Conservation (phyloP, 257 asterid genomes). For the Thymus quinquecostatus region DNA sequence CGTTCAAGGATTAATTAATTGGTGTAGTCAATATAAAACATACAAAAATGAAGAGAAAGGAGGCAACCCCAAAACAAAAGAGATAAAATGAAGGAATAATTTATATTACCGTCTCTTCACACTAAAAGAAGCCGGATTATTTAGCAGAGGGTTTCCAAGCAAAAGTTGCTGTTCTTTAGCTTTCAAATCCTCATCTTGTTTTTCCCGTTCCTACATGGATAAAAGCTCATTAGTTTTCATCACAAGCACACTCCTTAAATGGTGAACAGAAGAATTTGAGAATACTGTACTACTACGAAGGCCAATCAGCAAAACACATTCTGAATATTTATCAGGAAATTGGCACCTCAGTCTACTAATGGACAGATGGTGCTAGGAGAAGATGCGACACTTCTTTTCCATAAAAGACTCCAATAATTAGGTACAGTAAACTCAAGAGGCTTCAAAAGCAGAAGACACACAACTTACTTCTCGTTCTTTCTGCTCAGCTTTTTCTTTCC, state of each 20-base stretch:
- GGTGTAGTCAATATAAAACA: not conserved
- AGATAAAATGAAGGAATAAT: not conserved
- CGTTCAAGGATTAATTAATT: not conserved
- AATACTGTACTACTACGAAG: not conserved
- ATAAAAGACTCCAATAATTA: not conserved
- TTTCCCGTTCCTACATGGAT: constrained; percentile 57
- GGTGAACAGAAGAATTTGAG: not conserved
- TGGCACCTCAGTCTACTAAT: constrained; percentile 6
- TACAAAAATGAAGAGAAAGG: not conserved
- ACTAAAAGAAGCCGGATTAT: constrained; percentile 68
- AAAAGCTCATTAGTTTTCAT: constrained; percentile 25
- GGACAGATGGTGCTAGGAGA: not conserved
- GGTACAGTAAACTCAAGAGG: not conserved
- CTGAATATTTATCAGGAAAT: not conserved
- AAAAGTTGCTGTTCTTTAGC: constrained; percentile 82
- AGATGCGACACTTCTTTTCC: not conserved
- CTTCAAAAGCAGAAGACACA: not conserved
- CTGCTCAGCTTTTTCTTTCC: constrained; percentile 90
- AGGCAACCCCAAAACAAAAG: not conserved
- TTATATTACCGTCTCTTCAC: constrained; percentile 75
- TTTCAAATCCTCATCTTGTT: constrained; percentile 82
- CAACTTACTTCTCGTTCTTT: constrained; percentile 71
- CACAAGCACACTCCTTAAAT: constrained; percentile 7
- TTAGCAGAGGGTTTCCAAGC: constrained; percentile 82
- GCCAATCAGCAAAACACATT: not conserved